Conservation (phyloP, 352 stramenopile species). For the Pythium aristosporum region DNA sequence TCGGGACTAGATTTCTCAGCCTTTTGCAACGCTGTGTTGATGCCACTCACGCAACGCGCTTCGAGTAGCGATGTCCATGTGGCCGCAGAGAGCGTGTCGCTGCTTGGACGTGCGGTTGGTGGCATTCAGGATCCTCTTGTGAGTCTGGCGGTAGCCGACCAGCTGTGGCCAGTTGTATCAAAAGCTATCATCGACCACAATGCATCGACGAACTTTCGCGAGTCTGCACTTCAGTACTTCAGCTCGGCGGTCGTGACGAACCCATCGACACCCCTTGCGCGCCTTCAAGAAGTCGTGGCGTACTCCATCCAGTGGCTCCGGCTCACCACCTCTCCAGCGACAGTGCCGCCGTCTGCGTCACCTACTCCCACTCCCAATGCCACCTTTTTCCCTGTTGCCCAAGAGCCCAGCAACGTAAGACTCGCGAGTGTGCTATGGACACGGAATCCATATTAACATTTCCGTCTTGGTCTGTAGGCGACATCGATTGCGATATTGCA, state of each 20-base stretch:
- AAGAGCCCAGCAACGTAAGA: background rate
- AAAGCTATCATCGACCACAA: constrained; percentile 36
- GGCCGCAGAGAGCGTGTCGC: constrained; percentile 32
- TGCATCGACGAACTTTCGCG: constrained; percentile 29
- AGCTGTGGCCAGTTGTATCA: constrained; percentile 53
- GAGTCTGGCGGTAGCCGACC: constrained; percentile 34
- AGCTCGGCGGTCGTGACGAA: constrained; percentile 25
- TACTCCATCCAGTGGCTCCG: constrained; percentile 24
- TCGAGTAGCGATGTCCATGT: constrained; percentile 6
- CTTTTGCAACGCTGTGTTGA: constrained; percentile 55
- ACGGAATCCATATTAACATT: no score
- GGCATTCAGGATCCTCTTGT: constrained; percentile 39
- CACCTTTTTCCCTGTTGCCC: background rate
- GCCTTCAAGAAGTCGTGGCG: constrained; percentile 12
- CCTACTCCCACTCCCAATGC: background rate
- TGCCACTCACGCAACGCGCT: constrained; percentile 7
- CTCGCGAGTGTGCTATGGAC: background rate
- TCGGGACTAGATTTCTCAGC: constrained; percentile 41
- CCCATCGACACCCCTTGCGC: background rate
- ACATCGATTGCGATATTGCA: constrained; percentile 14
- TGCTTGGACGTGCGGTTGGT: constrained; percentile 57
- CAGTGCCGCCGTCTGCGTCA: background rate
- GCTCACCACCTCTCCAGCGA: background rate
- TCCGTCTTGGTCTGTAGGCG: background rate
- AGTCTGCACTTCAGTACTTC: constrained; percentile 51